phyloP scores from a whole-genome alignment of 176 grass and related monocot species.

The Oryza officinalis region DNA sequence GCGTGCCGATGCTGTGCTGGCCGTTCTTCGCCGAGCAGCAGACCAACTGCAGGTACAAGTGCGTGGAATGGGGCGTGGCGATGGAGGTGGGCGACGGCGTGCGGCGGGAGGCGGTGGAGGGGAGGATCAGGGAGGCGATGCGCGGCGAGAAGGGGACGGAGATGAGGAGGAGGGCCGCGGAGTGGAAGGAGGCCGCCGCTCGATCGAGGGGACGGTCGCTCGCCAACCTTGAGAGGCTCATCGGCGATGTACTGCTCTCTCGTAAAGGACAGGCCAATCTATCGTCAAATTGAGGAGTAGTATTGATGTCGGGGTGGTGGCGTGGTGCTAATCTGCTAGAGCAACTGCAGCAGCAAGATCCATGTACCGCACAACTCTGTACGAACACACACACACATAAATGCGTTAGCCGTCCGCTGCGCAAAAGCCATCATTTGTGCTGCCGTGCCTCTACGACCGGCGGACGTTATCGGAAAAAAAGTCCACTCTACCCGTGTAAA shows the following conservation, averaged over 20 bases:
- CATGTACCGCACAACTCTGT: too few species aligned
- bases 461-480: too few species aligned
- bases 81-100: constrained; percentile 46
- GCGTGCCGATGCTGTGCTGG: constrained; percentile 57
- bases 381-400: too few species aligned
- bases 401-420: too few species aligned
- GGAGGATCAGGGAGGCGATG: constrained; percentile 44
- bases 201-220: background rate
- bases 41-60: constrained; percentile 47
- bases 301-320: too few species aligned
- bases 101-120: constrained; percentile 31
- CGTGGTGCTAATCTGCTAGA: too few species aligned
- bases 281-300: too few species aligned
- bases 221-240: constrained; percentile 15
- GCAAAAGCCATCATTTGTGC: too few species aligned
- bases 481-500: too few species aligned
- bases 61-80: constrained; percentile 46
- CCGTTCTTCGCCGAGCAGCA: constrained; percentile 52
- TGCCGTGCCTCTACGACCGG: too few species aligned
- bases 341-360: too few species aligned
- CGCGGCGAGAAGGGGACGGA: constrained; percentile 40
- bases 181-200: constrained; percentile 35
- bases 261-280: background rate
- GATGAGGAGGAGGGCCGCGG: constrained; percentile 34
- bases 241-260: constrained; percentile 23